Evolutionary conservation across 1,284 basidiomycete species (phyloP), one percentile per base, ranked within the genome.

Genomic region (Clitocybe nebularis): DNA sequence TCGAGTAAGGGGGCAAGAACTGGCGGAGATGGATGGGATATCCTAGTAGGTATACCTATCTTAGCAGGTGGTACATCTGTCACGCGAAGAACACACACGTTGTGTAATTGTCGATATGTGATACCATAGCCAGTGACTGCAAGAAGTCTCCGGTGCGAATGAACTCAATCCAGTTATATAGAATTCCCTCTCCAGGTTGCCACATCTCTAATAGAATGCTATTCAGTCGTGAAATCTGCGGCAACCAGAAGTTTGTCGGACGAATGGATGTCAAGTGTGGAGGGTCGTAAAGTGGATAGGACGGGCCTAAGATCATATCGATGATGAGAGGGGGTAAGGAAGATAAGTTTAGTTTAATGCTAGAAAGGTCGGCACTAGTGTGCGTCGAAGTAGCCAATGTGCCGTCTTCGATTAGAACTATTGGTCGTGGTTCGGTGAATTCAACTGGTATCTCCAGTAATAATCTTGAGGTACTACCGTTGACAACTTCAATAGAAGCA

Each of bases 131-230:
- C 33, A 66, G 50, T 11, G 48, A 47, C 10, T 68, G 56, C 19
- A 87, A 58, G 54, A 83, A 82, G 16, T 79, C 74, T 7, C 79
- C 85, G 16, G 69, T 77, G 14, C 77, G 74, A 39, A 89, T 69
- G 58, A 71, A 78, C 57, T 88, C 84, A 28, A 86, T 69, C 83
- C 84, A 86, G 28, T 63, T 67, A 53, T 81, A 88, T 2, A 89
- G 64, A 3, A 81, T 66, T 9, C 74, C 72, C 44, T 83, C 76
- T 6, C 75, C 77, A 16, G 72, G 62, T 30, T 71, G 64, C 83
- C 83, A 88, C 68, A 75, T 74, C 1, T 66, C 64, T 21, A 62
- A 47, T 34, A 89, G 61, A 13, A 56, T 55, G 14, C 59, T 50
- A 16, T 64, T 62, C 4, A 87, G 59, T 6, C 55, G 57, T 8